Conservation (phyloP, 768 basidiomycete genomes). For the Pleurotus pulmonarius region DNA sequence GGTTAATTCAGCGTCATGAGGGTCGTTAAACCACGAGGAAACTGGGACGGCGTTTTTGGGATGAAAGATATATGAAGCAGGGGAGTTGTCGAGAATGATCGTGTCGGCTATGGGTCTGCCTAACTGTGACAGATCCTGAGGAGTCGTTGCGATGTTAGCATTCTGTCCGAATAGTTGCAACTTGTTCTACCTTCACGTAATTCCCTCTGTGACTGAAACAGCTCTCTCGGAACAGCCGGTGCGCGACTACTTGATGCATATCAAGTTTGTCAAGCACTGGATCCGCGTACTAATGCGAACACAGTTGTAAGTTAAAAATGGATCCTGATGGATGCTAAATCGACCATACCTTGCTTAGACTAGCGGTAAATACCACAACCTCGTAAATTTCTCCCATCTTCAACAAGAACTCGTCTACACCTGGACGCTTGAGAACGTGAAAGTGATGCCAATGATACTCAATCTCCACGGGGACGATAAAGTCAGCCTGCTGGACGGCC, state of each 20-base stretch:
- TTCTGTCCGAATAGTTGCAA: background rate
- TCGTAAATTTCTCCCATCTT: constrained; percentile 99
- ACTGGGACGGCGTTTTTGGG: constrained; percentile 99
- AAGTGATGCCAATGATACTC: constrained; percentile 98
- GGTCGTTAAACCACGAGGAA: constrained; percentile 99
- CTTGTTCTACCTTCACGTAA: constrained; percentile 84
- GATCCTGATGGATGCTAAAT: constrained; percentile 1
- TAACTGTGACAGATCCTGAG: constrained; percentile 92
- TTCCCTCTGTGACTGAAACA: constrained; percentile 99
- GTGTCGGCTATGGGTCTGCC: constrained; percentile 91
- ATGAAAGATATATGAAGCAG: constrained; percentile 98
- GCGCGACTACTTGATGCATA: constrained; percentile 85
- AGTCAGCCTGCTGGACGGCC: constrained; percentile 58
- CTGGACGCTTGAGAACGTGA: constrained; percentile 96
- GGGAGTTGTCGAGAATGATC: constrained; percentile 98
- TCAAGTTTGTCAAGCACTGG: constrained; percentile 98
- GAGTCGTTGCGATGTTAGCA: background rate
- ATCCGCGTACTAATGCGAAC: constrained; percentile 79
- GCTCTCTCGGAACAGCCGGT: constrained; percentile 94
- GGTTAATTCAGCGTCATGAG: constrained; percentile 95
- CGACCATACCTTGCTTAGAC: constrained; percentile 81
- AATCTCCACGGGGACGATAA: constrained; percentile 96
- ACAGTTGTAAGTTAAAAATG: background rate
- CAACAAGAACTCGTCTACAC: constrained; percentile 94
- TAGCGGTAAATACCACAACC: constrained; percentile 96